phyloP scores from a whole-genome alignment of 768 basidiomycete species.

The Phanerochaete carnosa region DNA sequence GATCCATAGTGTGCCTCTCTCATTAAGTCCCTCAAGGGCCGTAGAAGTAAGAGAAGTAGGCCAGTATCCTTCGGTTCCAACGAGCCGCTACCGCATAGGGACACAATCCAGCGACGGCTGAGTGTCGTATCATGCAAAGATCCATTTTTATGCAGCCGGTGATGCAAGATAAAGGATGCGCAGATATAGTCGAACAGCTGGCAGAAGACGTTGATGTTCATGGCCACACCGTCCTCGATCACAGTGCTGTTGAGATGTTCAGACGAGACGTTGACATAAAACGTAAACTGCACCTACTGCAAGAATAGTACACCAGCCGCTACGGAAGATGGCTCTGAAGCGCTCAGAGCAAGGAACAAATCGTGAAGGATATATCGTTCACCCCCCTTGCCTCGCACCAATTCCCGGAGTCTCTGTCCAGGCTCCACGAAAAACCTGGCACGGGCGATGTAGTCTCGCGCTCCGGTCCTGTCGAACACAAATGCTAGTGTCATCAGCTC shows the following conservation, averaged over 20 bases:
- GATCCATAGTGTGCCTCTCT: background rate
- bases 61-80: background rate
- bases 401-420: background rate
- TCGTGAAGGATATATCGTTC: slow-evolving; percentile 31
- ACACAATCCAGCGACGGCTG: background rate
- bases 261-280: background rate
- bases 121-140: slow-evolving; percentile 46
- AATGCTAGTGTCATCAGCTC: slow-evolving; percentile 36
- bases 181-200: slow-evolving; percentile 48
- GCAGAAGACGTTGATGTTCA: slow-evolving; percentile 50
- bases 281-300: slow-evolving; percentile 29
- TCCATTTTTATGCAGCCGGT: slow-evolving; percentile 18
- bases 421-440: slow-evolving; percentile 24
- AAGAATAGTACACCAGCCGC: slow-evolving; percentile 37
- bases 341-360: slow-evolving; percentile 9
- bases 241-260: slow-evolving; percentile 37
- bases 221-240: slow-evolving; percentile 29
- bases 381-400: slow-evolving; percentile 15
- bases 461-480: slow-evolving; percentile 33
- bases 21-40: background rate
- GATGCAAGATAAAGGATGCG: slow-evolving; percentile 36
- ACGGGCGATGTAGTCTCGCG: slow-evolving; percentile 32
- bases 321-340: background rate
- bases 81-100: background rate
- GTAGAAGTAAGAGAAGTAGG: background rate